A percentile compares a stretch with the other conserved stretches of the same genome.
phyloP scores from a whole-genome alignment of 805 yeast species.

The Debaryomyces hansenii region DNA sequence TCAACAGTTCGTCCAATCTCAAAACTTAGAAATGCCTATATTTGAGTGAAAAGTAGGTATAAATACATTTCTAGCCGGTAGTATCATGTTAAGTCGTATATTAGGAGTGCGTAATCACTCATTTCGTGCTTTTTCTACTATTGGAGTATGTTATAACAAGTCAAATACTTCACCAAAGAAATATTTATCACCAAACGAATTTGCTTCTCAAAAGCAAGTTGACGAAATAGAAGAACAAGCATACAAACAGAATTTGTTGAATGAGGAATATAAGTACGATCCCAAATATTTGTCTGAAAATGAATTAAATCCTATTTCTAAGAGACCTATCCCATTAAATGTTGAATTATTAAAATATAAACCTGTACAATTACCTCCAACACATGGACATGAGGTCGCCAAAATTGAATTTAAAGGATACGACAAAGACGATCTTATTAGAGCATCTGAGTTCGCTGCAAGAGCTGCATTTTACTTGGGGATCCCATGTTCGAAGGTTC shows the following conservation, averaged over 20 bases:
- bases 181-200: conserved; percentile 32
- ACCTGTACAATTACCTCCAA: conserved; percentile 67
- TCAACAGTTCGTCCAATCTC: conserved; percentile 1
- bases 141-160: conserved; percentile 1
- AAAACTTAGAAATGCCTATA: not conserved
- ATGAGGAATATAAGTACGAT: conserved; percentile 24
- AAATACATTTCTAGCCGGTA: not conserved
- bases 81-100: not conserved
- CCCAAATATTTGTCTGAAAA: conserved; percentile 31
- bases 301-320: conserved; percentile 17
- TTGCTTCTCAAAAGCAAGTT: conserved; percentile 23
- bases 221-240: conserved; percentile 24
- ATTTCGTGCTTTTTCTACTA: conserved; percentile 5
- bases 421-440: conserved; percentile 66
- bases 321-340: conserved; percentile 74
- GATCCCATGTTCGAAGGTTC: conserved; percentile 78
- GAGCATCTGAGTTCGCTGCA: conserved; percentile 80
- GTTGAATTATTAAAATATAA: conserved; percentile 80
- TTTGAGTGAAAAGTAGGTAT: not conserved
- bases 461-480: conserved; percentile 90
- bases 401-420: conserved; percentile 71
- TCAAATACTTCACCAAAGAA: conserved; percentile 3
- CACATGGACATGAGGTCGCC: conserved; percentile 78
- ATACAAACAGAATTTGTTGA: conserved; percentile 27
- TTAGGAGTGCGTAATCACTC: not conserved